Evolutionary conservation across 140 eudicot species (phyloP).

Genomic region (Flaveria floridana): DNA sequence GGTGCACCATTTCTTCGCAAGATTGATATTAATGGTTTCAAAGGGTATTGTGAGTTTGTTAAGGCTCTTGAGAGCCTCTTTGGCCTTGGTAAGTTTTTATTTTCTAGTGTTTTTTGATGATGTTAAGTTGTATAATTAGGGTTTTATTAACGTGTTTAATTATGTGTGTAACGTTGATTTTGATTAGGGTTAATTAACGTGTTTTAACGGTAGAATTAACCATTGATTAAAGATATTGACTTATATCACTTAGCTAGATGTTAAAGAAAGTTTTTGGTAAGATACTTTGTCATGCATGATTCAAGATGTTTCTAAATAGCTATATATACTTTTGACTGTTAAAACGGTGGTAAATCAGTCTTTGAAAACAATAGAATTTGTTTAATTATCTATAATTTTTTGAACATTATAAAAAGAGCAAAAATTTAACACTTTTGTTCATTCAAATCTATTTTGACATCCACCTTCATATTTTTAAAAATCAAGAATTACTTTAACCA

Average conservation of each 20-base stretch:
- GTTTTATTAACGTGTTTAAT: neutral
- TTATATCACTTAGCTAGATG: neutral
- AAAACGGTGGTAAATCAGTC: neutral
- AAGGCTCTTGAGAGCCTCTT: constrained; percentile 52
- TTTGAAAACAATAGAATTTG: neutral
- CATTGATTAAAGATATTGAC: neutral
- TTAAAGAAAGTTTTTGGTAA: constrained; percentile 21
- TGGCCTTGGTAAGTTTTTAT: constrained; percentile 27
- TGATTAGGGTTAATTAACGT: neutral
- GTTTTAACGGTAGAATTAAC: neutral
- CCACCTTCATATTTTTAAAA: neutral
- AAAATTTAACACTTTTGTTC: neutral
- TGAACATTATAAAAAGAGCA: neutral
- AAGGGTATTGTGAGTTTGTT: constrained; percentile 40
- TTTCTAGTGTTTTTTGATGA: neutral
- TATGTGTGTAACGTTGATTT: neutral
- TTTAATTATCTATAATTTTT: neutral
- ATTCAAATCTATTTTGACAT: neutral
- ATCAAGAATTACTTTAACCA: neutral
- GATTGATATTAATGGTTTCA: constrained; percentile 37
- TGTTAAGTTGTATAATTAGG: neutral
- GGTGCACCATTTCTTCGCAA: constrained; percentile 61
- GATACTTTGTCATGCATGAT: constrained; percentile 14
- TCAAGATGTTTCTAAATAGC: neutral
- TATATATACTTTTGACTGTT: neutral